These are phyloP conservation scores for Amylocarpus encephaloides DNA, from an alignment of 2,329 filamentous ascomycete species.

Conservation along the genomic window DNA sequence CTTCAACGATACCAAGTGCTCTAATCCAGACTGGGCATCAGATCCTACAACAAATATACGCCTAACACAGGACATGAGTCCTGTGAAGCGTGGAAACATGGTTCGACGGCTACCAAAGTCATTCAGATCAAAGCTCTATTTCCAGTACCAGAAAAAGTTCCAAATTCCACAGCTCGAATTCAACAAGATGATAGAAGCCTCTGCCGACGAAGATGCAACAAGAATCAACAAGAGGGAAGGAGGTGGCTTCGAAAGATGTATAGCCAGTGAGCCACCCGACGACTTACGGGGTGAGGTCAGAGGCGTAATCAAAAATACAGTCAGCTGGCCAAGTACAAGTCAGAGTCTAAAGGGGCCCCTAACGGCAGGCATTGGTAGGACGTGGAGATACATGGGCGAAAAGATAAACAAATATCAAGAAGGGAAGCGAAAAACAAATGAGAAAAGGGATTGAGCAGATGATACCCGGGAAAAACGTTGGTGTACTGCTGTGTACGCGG, in stretches of 20 bases:
- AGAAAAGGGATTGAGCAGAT: slow-evolving; percentile 6
- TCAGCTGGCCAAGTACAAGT: slow-evolving; percentile 84
- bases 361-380: slow-evolving; percentile 66
- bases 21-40: slow-evolving; percentile 54
- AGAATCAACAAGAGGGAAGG: slow-evolving; percentile 69
- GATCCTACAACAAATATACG: slow-evolving; percentile 58
- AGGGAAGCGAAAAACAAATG: slow-evolving; percentile 27
- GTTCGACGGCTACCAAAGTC: slow-evolving; percentile 80
- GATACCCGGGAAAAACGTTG: neutral
- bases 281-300: slow-evolving; percentile 67
- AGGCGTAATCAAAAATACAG: slow-evolving; percentile 75
- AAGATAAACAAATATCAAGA: slow-evolving; percentile 62
- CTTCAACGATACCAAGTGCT: slow-evolving; percentile 62
- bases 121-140: slow-evolving; percentile 87
- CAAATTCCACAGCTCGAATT: slow-evolving; percentile 80
- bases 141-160: slow-evolving; percentile 89
- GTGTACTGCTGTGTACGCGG: neutral
- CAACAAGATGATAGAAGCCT: slow-evolving; percentile 73
- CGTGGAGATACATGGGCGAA: slow-evolving; percentile 71
- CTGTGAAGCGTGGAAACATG: slow-evolving; percentile 88
- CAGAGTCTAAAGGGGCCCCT: slow-evolving; percentile 81
- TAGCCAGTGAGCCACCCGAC: slow-evolving; percentile 61
- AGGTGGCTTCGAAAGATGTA: slow-evolving; percentile 78
- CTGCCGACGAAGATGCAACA: slow-evolving; percentile 61
- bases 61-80: slow-evolving; percentile 87